Evolutionary conservation across 108 stramenopile genomes (phyloP).

Genomic region (Mediolabrus comicus): DNA sequence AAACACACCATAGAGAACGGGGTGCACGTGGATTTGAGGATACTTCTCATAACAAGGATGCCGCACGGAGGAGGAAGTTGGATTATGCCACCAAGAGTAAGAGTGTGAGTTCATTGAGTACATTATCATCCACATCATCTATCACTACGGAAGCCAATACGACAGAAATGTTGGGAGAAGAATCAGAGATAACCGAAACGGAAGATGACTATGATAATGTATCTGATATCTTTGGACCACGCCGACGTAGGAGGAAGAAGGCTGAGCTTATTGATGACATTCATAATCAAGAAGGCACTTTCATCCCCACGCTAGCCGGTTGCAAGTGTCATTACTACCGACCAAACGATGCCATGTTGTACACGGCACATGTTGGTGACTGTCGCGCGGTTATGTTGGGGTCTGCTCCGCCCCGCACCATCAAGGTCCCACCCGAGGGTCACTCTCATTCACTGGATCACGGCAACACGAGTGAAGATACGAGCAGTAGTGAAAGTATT

Average conservation of each 20-base stretch:
- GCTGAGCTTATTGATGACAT: constrained; percentile 34
- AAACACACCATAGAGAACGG: constrained; percentile 45
- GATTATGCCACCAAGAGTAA: constrained; percentile 72
- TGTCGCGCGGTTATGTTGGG: constrained; percentile 85
- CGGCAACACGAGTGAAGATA: constrained; percentile 65
- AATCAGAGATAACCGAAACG: constrained; percentile 74
- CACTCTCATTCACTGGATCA: constrained; percentile 27
- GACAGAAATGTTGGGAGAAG: constrained; percentile 58
- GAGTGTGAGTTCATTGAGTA: constrained; percentile 71
- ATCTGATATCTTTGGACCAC: constrained; percentile 32
- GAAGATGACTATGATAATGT: constrained; percentile 76
- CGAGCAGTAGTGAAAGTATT: constrained; percentile 70
- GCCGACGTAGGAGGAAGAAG: constrained; percentile 30
- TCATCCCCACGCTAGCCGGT: constrained; percentile 62
- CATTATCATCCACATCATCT: constrained; percentile 67
- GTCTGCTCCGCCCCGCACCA: constrained; percentile 75
- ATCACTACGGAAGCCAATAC: constrained; percentile 61
- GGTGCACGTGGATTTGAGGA: constrained; percentile 53
- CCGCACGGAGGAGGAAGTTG: constrained; percentile 67
- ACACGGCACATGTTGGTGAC: constrained; percentile 86
- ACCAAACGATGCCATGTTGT: constrained; percentile 77
- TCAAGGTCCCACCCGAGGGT: constrained; percentile 64
- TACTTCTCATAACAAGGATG: constrained; percentile 78
- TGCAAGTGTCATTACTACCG: constrained; percentile 75
- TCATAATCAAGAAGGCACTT: constrained; percentile 34